Conservation (phyloP, 2,329 filamentous ascomycete species). For the Colletotrichum chlorophyti region DNA sequence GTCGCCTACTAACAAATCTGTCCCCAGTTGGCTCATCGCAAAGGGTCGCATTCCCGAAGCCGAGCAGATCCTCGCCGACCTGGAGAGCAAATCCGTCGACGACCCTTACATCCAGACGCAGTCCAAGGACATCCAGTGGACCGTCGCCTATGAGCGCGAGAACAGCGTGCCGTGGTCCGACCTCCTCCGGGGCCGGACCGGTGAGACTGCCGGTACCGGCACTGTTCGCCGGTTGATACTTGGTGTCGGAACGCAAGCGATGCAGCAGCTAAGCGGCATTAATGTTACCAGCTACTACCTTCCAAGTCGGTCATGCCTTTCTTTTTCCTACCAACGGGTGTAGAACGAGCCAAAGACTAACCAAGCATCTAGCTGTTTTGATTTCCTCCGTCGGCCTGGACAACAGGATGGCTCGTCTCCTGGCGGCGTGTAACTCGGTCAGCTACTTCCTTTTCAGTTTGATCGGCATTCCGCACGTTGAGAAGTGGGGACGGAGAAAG, state of each 20-base stretch:
- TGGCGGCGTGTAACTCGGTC: slow-evolving; percentile 54
- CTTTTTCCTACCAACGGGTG: no score
- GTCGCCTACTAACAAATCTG: background rate
- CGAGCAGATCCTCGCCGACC: slow-evolving; percentile 36
- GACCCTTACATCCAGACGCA: slow-evolving; percentile 35
- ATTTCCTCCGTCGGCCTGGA: slow-evolving; percentile 57
- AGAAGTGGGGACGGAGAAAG: slow-evolving; percentile 57
- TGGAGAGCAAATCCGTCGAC: slow-evolving; percentile 33
- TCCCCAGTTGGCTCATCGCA: slow-evolving; percentile 35
- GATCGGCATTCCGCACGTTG: slow-evolving; percentile 36
- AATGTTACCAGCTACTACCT: slow-evolving; percentile 43
- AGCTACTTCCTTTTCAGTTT: slow-evolving; percentile 38
- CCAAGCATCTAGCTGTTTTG: no score
- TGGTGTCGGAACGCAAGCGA: slow-evolving; percentile 49
- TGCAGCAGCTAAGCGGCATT: slow-evolving; percentile 38
- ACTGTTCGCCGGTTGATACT: slow-evolving; percentile 58
- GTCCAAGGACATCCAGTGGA: slow-evolving; percentile 38
- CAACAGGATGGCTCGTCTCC: slow-evolving; percentile 55
- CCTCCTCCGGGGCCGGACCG: slow-evolving; percentile 53
- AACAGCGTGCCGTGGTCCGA: slow-evolving; percentile 57
- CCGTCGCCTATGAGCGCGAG: slow-evolving; percentile 41
- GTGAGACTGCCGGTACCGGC: slow-evolving; percentile 49
- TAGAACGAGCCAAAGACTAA: no score
- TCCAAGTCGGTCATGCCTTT: no score
- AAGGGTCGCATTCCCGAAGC: slow-evolving; percentile 35